A percentile compares a stretch with the other conserved stretches of the same genome.
These are phyloP conservation scores for Penicillium chermesinum DNA, from an alignment of 495 filamentous ascomycete genomes.

Conservation along the genomic window DNA sequence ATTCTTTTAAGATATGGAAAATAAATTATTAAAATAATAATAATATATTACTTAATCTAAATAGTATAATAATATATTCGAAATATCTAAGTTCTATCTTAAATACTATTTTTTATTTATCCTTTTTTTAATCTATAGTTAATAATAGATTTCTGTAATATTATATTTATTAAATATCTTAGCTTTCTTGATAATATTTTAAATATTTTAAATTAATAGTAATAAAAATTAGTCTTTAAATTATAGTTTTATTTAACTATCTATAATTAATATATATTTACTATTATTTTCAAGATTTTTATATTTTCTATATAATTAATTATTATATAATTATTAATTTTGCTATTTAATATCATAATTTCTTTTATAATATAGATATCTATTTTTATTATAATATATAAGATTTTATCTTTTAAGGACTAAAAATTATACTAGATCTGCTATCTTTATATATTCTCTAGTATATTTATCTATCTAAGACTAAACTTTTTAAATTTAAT, in stretches of 20 bases:
- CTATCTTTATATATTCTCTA: neutral
- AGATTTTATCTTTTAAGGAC: neutral
- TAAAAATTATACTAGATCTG: neutral
- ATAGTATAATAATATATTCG: slow-evolving; percentile 6
- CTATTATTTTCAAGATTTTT: slow-evolving; percentile 1
- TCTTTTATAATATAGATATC: neutral
- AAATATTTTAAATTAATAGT: no score
- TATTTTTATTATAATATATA: neutral
- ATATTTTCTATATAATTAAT: neutral
- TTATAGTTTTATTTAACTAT: slow-evolving; percentile 2
- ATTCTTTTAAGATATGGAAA: slow-evolving; percentile 19
- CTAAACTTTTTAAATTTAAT: neutral
- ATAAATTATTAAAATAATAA: slow-evolving; percentile 25
- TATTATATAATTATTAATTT: neutral
- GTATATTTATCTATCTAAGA: neutral
- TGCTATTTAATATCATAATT: neutral
- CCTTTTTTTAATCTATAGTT: slow-evolving; percentile 9
- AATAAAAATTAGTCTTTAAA: neutral
- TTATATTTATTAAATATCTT: slow-evolving; percentile 13
- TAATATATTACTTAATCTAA: slow-evolving; percentile 23
- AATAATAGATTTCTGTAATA: slow-evolving; percentile 6
- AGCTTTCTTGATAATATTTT: slow-evolving; percentile 1
- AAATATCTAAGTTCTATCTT: slow-evolving; percentile 4
- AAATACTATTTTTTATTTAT: slow-evolving; percentile 7
- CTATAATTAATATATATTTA: slow-evolving; percentile 1